These are phyloP conservation scores for Torulaspora indica DNA, from an alignment of 805 yeast species.

Conservation along the genomic window DNA sequence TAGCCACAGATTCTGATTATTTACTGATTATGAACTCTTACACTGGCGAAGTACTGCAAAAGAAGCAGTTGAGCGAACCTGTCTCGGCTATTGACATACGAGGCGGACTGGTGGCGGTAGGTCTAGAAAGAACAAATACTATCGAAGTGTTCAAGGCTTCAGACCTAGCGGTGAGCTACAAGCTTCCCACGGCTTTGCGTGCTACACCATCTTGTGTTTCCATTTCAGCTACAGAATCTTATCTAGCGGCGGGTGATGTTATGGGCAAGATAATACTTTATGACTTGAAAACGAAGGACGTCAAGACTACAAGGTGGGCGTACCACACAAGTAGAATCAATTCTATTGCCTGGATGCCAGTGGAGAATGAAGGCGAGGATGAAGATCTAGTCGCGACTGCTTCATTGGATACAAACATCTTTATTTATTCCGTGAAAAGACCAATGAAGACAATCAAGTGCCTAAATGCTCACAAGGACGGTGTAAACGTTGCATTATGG, in stretches of 20 bases:
- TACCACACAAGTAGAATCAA: slow-evolving; percentile 84
- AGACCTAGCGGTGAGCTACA: slow-evolving; percentile 33
- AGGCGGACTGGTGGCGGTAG: slow-evolving; percentile 44
- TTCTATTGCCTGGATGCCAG: slow-evolving; percentile 64
- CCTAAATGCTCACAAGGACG: slow-evolving; percentile 82
- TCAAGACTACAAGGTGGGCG: slow-evolving; percentile 88
- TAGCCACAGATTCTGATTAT: slow-evolving; percentile 45
- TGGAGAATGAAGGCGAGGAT: slow-evolving; percentile 23
- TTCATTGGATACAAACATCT: slow-evolving; percentile 77
- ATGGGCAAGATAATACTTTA: slow-evolving; percentile 82
- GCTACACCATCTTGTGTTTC: slow-evolving; percentile 59
- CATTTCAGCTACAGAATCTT: slow-evolving; percentile 64
- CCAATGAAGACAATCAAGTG: slow-evolving; percentile 74
- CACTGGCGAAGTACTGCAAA: slow-evolving; percentile 32
- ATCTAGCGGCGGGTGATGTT: slow-evolving; percentile 78
- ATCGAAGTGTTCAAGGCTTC: slow-evolving; percentile 40
- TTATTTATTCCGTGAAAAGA: slow-evolving; percentile 69
- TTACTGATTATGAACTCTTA: slow-evolving; percentile 35
- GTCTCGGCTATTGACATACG: slow-evolving; percentile 48
- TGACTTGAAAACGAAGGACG: slow-evolving; percentile 46
- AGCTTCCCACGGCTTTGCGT: slow-evolving; percentile 44
- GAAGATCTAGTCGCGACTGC: slow-evolving; percentile 66
- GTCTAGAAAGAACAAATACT: slow-evolving; percentile 41
- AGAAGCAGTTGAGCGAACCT: slow-evolving; percentile 35
- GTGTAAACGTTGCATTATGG: slow-evolving; percentile 77